Evolutionary conservation across 2,329 filamentous ascomycete species (phyloP).

Genomic region (Cordyceps javanica): DNA sequence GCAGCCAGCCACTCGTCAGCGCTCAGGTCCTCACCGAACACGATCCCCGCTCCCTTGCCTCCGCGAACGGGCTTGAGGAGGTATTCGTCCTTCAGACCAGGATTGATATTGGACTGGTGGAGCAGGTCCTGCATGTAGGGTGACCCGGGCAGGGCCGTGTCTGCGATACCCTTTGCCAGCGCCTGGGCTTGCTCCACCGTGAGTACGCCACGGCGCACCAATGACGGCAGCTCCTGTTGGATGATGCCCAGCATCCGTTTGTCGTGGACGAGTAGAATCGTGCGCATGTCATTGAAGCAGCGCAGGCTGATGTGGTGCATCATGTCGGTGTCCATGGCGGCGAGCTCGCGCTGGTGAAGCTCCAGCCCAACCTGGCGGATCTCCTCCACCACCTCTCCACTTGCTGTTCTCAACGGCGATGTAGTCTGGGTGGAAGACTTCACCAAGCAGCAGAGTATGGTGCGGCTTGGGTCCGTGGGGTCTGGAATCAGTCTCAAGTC

Average conservation of each 20-base stretch:
- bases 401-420: slow-evolving; percentile 14
- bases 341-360: slow-evolving; percentile 32
- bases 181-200: slow-evolving; percentile 21
- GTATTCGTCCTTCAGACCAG: slow-evolving; percentile 21
- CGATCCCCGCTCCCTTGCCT: slow-evolving; percentile 34
- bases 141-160: slow-evolving; percentile 30
- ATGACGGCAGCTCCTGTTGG: slow-evolving; percentile 25
- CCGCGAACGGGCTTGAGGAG: slow-evolving; percentile 33
- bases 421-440: not conserved
- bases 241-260: slow-evolving; percentile 37
- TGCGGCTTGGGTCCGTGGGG: slow-evolving; percentile 12
- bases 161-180: slow-evolving; percentile 24
- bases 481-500: slow-evolving; percentile 29
- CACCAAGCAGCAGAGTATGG: slow-evolving; percentile 23
- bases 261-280: slow-evolving; percentile 34
- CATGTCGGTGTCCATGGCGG: slow-evolving; percentile 24
- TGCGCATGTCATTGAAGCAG: slow-evolving; percentile 37
- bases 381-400: slow-evolving; percentile 25
- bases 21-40: slow-evolving; percentile 30
- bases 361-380: slow-evolving; percentile 33
- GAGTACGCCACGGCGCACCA: slow-evolving; percentile 23
- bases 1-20: not conserved
- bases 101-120: not conserved
- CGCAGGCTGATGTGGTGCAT: slow-evolving; percentile 29
- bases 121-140: slow-evolving; percentile 19